Percentiles rank a stretch among this genome's conserved stretches.
phyloP scores from a whole-genome alignment of 805 yeast genomes.

The Schwanniomyces polymorphus region DNA sequence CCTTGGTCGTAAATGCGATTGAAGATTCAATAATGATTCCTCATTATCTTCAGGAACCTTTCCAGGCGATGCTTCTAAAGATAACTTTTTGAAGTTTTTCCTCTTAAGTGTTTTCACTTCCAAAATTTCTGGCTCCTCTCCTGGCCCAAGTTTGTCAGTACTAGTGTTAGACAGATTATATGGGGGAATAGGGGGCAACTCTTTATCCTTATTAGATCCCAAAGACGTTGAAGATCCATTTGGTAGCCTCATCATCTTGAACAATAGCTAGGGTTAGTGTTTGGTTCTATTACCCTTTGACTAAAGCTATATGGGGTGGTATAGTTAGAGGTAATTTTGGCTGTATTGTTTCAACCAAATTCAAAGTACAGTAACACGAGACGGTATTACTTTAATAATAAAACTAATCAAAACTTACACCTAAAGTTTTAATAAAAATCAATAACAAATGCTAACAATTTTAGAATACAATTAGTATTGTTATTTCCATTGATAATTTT shows the following conservation, averaged over 20 bases:
- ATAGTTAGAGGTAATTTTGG: neutral
- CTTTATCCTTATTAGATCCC: slow-evolving; percentile 29
- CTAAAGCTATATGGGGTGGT: neutral
- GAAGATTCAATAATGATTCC: slow-evolving; percentile 6
- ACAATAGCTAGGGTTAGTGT: neutral
- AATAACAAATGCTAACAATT: neutral
- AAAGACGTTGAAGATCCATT: slow-evolving; percentile 21
- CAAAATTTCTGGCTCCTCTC: slow-evolving; percentile 20
- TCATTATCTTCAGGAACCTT: slow-evolving; percentile 6
- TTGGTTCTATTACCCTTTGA: neutral
- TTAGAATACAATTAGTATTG: neutral
- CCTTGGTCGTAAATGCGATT: slow-evolving; percentile 12
- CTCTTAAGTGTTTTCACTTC: slow-evolving; percentile 36
- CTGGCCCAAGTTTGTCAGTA: neutral
- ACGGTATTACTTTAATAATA: neutral
- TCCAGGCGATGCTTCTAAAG: slow-evolving; percentile 15
- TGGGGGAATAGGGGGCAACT: slow-evolving; percentile 39
- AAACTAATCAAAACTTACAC: neutral
- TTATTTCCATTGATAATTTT: neutral
- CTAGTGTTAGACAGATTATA: slow-evolving; percentile 4
- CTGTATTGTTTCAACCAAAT: neutral
- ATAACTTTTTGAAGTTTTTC: slow-evolving; percentile 40
- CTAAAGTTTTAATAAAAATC: neutral
- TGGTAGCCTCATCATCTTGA: slow-evolving; percentile 15
- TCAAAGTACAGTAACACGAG: neutral